phyloP scores from a whole-genome alignment of 352 stramenopile species.

The Globisporangium carolinianum region DNA sequence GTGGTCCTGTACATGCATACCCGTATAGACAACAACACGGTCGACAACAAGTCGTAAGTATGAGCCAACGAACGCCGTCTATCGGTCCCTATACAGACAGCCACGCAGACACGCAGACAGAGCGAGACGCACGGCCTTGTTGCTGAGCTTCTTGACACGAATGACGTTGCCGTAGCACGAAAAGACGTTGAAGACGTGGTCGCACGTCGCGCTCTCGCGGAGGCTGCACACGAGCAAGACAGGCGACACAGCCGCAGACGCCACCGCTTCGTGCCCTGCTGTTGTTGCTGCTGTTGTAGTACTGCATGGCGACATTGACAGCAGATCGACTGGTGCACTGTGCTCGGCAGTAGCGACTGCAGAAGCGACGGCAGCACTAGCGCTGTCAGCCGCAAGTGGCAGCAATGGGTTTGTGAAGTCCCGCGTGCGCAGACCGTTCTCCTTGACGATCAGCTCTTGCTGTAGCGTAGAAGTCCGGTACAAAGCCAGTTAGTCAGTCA shows the following conservation, averaged over 20 bases:
- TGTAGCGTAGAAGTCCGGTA: neutral
- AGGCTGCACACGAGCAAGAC: constrained; percentile 57
- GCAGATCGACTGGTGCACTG: too few species aligned
- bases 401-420: constrained; percentile 44
- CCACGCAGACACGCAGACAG: too few species aligned
- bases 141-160: constrained; percentile 50
- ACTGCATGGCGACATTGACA: too few species aligned
- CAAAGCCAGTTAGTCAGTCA: too few species aligned
- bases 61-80: neutral
- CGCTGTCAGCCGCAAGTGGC: constrained; percentile 10
- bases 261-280: constrained; percentile 13
- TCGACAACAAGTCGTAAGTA: neutral
- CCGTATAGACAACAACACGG: neutral
- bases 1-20: constrained; percentile 23
- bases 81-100: too few species aligned
- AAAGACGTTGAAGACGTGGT: constrained; percentile 64
- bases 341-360: too few species aligned
- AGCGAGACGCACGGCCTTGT: constrained; percentile 23
- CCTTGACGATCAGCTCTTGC: constrained; percentile 61
- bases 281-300: neutral
- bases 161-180: constrained; percentile 63
- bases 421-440: constrained; percentile 41
- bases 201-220: constrained; percentile 40
- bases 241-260: constrained; percentile 16
- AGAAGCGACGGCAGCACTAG: neutral